Evolutionary conservation across 305 asterid species (phyloP).

Genomic region (Ilex paraguariensis): DNA sequence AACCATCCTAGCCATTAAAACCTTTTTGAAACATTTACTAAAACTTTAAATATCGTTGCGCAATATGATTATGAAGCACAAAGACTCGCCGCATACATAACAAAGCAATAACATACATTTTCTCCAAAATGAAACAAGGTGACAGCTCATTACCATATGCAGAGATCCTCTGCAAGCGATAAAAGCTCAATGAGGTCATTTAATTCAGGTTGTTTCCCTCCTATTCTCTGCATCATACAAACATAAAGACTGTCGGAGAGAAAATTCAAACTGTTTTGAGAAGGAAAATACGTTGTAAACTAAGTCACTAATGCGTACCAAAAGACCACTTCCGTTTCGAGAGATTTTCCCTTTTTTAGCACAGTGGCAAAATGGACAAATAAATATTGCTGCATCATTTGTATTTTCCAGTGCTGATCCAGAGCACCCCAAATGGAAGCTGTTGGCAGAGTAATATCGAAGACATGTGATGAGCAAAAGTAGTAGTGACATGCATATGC

Average conservation of each 20-base stretch:
- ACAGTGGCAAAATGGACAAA: slow-evolving; percentile 62
- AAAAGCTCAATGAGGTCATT: slow-evolving; percentile 51
- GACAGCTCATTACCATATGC: slow-evolving; percentile 53
- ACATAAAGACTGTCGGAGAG: slow-evolving; percentile 23
- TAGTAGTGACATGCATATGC: not conserved
- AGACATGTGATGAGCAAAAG: slow-evolving; percentile 8
- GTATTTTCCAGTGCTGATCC: slow-evolving; percentile 34
- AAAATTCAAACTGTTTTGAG: slow-evolving; percentile 3
- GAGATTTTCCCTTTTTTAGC: slow-evolving; percentile 47
- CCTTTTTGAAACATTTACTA: too few relatives aligned
- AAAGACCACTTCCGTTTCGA: slow-evolving; percentile 38
- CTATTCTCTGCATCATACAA: slow-evolving; percentile 46
- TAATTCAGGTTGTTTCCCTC: slow-evolving; percentile 51
- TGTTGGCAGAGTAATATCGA: slow-evolving; percentile 30
- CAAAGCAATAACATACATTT: not conserved
- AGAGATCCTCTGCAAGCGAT: slow-evolving; percentile 58
- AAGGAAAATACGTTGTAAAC: slow-evolving; percentile 13
- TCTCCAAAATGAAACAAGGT: slow-evolving; percentile 3
- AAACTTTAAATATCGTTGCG: too few relatives aligned
- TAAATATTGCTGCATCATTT: slow-evolving; percentile 16
- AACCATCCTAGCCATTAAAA: too few relatives aligned
- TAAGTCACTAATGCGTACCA: slow-evolving; percentile 43
- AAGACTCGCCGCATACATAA: not conserved
- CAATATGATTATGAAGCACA: too few relatives aligned
- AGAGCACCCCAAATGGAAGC: slow-evolving; percentile 65